Evolutionary conservation across 2,329 filamentous ascomycete genomes (phyloP).

Genomic region (Dryadomyces quercivorus): DNA sequence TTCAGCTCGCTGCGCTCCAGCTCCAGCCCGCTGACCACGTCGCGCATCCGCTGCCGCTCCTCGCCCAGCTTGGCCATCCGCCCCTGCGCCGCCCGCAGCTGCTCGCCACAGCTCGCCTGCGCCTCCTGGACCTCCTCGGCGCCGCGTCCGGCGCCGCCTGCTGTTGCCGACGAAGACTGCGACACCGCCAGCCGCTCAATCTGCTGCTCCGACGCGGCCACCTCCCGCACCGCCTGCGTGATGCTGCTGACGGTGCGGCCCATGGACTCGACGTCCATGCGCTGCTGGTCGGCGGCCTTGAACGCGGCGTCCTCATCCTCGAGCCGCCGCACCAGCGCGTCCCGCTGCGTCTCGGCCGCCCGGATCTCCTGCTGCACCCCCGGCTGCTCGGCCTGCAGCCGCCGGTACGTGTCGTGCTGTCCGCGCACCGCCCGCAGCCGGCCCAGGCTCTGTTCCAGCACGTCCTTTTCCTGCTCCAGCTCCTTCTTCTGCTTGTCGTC

Average conservation of each 20-base stretch:
- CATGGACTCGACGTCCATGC: constrained; percentile 50
- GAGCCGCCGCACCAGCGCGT: constrained; percentile 44
- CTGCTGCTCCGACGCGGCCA: constrained; percentile 56
- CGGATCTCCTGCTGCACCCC: constrained; percentile 48
- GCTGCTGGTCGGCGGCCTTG: constrained; percentile 46
- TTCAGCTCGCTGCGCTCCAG: constrained; percentile 64
- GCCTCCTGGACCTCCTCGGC: constrained; percentile 76
- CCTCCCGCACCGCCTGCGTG: constrained; percentile 57
- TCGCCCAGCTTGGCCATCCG: constrained; percentile 51
- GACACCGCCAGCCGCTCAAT: constrained; percentile 66
- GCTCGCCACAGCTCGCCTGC: constrained; percentile 53
- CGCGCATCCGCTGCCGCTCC: constrained; percentile 61
- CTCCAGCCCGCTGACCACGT: constrained; percentile 58
- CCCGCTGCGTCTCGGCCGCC: constrained; percentile 43
- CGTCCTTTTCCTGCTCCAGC: constrained; percentile 35
- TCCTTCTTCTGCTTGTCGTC: constrained; percentile 51
- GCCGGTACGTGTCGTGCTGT: constrained; percentile 62
- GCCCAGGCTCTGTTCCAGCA: constrained; percentile 46
- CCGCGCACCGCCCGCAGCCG: constrained; percentile 50
- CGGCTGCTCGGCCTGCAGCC: constrained; percentile 56
- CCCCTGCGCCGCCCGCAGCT: constrained; percentile 51
- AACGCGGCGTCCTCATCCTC: constrained; percentile 59
- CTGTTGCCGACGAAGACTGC: constrained; percentile 42
- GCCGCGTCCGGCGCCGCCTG: constrained; percentile 40
- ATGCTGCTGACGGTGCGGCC: constrained; percentile 68